Base-by-base conservation (phyloP, 164 flowering plant genomes). In the Magnolia officinalis region DNA sequence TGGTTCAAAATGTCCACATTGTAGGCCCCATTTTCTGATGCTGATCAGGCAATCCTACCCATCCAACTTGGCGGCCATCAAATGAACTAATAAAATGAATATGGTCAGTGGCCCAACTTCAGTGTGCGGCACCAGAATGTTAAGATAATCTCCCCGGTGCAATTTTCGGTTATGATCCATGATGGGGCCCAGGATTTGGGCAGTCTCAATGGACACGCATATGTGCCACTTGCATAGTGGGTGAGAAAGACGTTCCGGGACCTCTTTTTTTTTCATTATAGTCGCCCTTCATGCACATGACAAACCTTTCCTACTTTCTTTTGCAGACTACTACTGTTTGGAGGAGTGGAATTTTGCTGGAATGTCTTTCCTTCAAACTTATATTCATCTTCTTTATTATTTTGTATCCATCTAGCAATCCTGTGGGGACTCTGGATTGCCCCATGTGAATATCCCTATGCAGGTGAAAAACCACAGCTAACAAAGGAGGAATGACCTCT, bases 301-400 rank as follows among this genome's bases (percentile, higher is more conserved):
- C 4, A 37, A 37, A 37, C 45, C 45, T 37, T 49, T 58, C 3
- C 13, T 11, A 55, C 66, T 68, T 50, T 69, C 3, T 26, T 11
- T 58, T 83, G 87, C 91, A 95, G 96, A 37, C 21, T 93, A 74
- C 45, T 89, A 21, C 75, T 92, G 89, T 91, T 95, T 80, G 65
- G 77, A 31, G 92, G 85, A 50, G 91, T 91, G 71, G 98, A 95
- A 83, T 18, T 86, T 10, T 95, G 98, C 86, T 95, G 98, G 98
- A 95, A 95, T 72, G 75, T 92, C n/a, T 91, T 78, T 75, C 98
- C 98, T n/a, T 95, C 97, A 37, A 91, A 80, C 63, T 9, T 68
- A 1, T 89, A 84, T 63, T 91, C 98, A n/a, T 95, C 98, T 8
- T 68, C 72, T 24, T n/a, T 87, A 65, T 94, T 95, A 75, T 85